Base-by-base conservation (phyloP, 2,329 filamentous ascomycete genomes). In the Parasarocladium wereldwijsianum region DNA sequence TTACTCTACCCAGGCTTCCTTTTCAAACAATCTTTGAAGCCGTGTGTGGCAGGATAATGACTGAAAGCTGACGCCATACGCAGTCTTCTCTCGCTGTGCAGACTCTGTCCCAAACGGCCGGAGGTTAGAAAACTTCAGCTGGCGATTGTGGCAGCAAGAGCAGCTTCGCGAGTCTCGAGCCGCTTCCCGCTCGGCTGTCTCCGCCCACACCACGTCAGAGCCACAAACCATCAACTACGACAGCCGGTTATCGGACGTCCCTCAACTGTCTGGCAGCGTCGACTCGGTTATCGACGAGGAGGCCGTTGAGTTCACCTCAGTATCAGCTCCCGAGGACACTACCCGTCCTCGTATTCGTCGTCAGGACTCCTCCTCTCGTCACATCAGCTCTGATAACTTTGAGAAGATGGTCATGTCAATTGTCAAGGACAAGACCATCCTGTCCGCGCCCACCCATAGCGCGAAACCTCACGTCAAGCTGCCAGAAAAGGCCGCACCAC, bases 331-430 rank as follows among this genome's bases (percentile, higher is more conserved):
- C 3, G 47, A 75, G 38, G 60, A 76, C 41, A 70, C 75, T 37
- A 49, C 66, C 39, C 64, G 75, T 44, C 81, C 83, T 36, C 69
- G 75, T 40, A 71, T 82, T 41, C 66, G 65, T 43, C 66, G 76
- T 43, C 68, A 77, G 43, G 80, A 86, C 49, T 86, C 78, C 8
- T 75, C 65, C 44, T 81, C 76, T 47, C 72, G 79, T 76, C 86
- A 93, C 56, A 87, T 94, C 41, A 92, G 85, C n/a, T 84, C 87
- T 6, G 70, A 83, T 45, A 82, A 90, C 43, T 66, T 96, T 17
- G 84, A 93, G 55, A 92, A 92, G 60, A 92, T 96, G 70, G 83
- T 94, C 24, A 73, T 81, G 33, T 84, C 78, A 22, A 94, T 94
- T 33, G 90, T 94, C 49, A 82, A 92, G 53, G 79, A 90, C 54